Evolutionary conservation across 2,329 filamentous ascomycete genomes (phyloP), one percentile per base, ranked within the genome.

Genomic region (Dactylellina drechsleri): DNA sequence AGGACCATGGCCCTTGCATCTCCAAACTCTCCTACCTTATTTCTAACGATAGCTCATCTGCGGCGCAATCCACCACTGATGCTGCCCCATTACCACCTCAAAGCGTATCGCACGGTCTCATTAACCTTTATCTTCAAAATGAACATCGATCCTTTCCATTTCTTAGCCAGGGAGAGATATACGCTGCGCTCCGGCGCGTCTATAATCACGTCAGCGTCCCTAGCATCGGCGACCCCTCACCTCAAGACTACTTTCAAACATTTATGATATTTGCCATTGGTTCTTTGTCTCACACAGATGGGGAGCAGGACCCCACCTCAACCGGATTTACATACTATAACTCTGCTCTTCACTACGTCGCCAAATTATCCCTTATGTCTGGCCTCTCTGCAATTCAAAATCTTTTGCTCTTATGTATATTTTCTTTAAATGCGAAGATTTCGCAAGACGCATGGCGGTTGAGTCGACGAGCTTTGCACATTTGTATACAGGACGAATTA

Each of bases 211-310:
- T 23, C 43, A 16, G 23, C 52, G n/a, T 4, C 20, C 50, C 49
- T 7, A 45, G 50, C 2, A n/a, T 67, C 8, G 41, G 59, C 13
- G 15, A 23, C 1, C 65, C 65, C 1, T 53, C 65, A 4, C n/a
- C 43, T 1, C 52, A 68, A 31, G 71, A 68, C 10, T 59, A 59
- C 50, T 75, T 75, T 65, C 41, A 31, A 13, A 52, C 52, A 4
- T 75, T 64, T 45, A 75, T 75, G 71, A 64, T 75, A 36, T 68
- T 75, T 12, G 71, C 71, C 6, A 68, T 75, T 12, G 64, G 43
- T 7, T 67, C 64, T 10, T 40, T 75, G 15, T 68, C 71, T 7
- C 41, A 75, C n/a, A 23, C 41, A 0, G 26, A 45, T 1, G 23
- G 15, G 2, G 23, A 18, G 8, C 16, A 49, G 0, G 64, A 75